Conservation (phyloP, 768 basidiomycete species). For the Daedaleopsis nitida region DNA sequence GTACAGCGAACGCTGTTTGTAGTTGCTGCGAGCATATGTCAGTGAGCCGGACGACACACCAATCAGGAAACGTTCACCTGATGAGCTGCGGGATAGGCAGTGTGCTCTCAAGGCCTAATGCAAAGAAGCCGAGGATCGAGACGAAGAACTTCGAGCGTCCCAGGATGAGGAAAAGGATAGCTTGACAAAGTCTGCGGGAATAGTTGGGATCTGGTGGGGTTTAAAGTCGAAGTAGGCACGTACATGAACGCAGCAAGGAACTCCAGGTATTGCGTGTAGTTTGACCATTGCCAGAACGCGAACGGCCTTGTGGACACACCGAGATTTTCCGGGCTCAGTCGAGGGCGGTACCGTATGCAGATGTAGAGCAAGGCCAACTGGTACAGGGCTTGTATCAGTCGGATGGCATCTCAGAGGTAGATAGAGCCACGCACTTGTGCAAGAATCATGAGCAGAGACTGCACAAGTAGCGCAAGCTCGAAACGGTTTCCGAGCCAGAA, state of each 20-base stretch:
- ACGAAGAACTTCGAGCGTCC: conserved; percentile 63
- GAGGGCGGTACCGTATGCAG: conserved; percentile 72
- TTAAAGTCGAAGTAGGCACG: conserved; percentile 20
- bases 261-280: conserved; percentile 78
- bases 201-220: not conserved
- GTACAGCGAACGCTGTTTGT: conserved; percentile 75
- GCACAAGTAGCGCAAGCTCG: conserved; percentile 74
- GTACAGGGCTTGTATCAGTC: not conserved
- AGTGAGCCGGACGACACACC: not conserved
- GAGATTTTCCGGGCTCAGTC: conserved; percentile 57
- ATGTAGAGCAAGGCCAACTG: conserved; percentile 82
- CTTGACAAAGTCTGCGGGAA: conserved; percentile 54
- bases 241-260: conserved; percentile 82
- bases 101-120: conserved; percentile 82
- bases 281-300: conserved; percentile 85
- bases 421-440: conserved; percentile 59
- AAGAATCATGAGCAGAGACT: conserved; percentile 83
- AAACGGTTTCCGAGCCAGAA: conserved; percentile 87
- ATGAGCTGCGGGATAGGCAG: conserved; percentile 85
- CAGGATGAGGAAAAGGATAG: conserved; percentile 77
- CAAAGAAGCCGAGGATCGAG: conserved; percentile 68
- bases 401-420: not conserved
- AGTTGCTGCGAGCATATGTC: conserved; percentile 54
- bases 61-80: conserved; percentile 47
- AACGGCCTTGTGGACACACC: conserved; percentile 65